Evolutionary conservation across 2,329 filamentous ascomycete genomes (phyloP).

Genomic region (Pseudocercospora pini-densiflorae): DNA sequence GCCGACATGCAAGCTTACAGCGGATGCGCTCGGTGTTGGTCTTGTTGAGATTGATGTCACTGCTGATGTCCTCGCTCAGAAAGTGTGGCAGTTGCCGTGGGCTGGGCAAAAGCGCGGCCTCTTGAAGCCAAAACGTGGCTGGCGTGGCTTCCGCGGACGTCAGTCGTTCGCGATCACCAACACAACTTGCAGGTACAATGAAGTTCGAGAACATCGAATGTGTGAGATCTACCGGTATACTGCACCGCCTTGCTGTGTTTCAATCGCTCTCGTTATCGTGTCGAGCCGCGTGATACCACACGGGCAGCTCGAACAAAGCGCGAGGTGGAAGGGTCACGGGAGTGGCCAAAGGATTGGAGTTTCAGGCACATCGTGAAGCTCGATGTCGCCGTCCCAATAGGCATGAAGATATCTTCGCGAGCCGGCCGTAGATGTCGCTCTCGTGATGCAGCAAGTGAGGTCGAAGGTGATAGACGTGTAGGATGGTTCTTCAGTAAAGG

Average conservation of each 20-base stretch:
- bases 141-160: not conserved
- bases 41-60: not conserved
- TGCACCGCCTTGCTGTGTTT: not conserved
- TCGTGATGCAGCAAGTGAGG: not conserved
- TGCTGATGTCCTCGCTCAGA: not conserved
- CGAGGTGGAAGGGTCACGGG: not conserved
- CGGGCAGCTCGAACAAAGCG: not conserved
- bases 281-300: not conserved
- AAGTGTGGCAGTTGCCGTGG: not conserved
- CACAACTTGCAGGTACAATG: too few relatives aligned
- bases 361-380: not conserved
- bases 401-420: not conserved
- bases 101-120: not conserved
- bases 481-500: not conserved
- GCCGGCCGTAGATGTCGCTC: not conserved
- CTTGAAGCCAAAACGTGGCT: not conserved
- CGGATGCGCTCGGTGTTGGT: not conserved
- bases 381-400: not conserved
- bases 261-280: constrained; percentile 6
- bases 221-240: not conserved
- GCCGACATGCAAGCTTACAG: not conserved
- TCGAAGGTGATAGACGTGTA: not conserved
- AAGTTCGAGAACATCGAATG: not conserved
- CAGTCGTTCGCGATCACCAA: not conserved
- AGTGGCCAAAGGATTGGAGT: not conserved